Evolutionary conservation across 176 grass and related monocot species (phyloP).

Genomic region (Zea mays): Zm-B73-REFERENCE-NAM-5.0 NC_050105.1:23347001-23347500

Average conservation of each 20-base stretch:
- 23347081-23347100: slow-evolving; percentile 77
- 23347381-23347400: neutral
- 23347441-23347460: slow-evolving; percentile 62
- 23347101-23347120: slow-evolving; percentile 56
- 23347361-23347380: neutral
- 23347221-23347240: slow-evolving; percentile 23
- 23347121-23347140: slow-evolving; percentile 62
- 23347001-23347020: slow-evolving; percentile 65
- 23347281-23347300: neutral
- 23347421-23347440: slow-evolving; percentile 79
- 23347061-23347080: slow-evolving; percentile 88
- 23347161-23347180: slow-evolving; percentile 64
- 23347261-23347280: neutral
- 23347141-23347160: slow-evolving; percentile 74
- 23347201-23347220: slow-evolving; percentile 63
- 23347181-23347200: slow-evolving; percentile 73
- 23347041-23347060: slow-evolving; percentile 81
- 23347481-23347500: slow-evolving; percentile 80
- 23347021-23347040: slow-evolving; percentile 61
- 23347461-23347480: slow-evolving; percentile 69
- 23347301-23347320: neutral
- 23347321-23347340: neutral
- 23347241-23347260: slow-evolving; percentile 7
- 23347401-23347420: slow-evolving; percentile 45
- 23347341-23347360: neutral